A percentile compares a stretch with the other conserved stretches of the same genome.
These are phyloP conservation scores for Aeschynomene evenia DNA, from an alignment of 306 rosid genomes.

Conservation along the genomic window DNA sequence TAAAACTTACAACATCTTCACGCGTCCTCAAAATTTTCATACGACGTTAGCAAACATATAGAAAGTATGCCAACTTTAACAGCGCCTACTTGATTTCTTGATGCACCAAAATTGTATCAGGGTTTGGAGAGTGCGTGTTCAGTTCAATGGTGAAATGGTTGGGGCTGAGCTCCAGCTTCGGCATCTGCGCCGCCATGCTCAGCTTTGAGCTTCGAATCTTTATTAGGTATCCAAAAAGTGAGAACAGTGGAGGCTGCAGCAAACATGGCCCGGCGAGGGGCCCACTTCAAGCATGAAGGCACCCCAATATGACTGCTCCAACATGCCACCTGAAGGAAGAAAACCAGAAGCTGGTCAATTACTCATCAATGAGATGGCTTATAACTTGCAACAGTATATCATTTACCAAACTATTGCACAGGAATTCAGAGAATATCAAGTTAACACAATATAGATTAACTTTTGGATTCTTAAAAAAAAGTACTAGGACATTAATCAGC, in stretches of 20 bases:
- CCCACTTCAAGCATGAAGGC: conserved; percentile 91
- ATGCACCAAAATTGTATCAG: not conserved
- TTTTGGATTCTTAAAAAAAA: too few species aligned
- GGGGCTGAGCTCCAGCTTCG: conserved; percentile 40
- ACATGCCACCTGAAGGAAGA: conserved; percentile 59
- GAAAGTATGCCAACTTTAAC: not conserved
- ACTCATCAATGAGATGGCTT: too few species aligned
- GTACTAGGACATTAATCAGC: too few species aligned
- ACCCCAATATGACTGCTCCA: conserved; percentile 89
- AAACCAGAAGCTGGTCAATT: conserved; percentile 18
- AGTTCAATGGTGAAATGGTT: conserved; percentile 37
- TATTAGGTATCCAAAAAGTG: conserved; percentile 81
- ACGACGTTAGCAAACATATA: not conserved
- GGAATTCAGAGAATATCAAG: too few species aligned
- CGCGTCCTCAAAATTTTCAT: conserved; percentile 1
- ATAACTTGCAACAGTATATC: too few species aligned
- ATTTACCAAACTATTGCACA: too few species aligned
- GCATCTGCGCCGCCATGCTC: conserved; percentile 41
- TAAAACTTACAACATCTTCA: conserved; percentile 20
- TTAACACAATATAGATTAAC: too few species aligned
- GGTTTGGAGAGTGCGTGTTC: not conserved
- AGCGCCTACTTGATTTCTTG: not conserved
- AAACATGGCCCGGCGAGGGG: conserved; percentile 90
- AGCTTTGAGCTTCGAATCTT: conserved; percentile 41
- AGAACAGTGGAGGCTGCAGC: conserved; percentile 92